A percentile compares a stretch with the other conserved stretches of the same genome.
phyloP scores from a whole-genome alignment of 2,329 filamentous ascomycete species.

The Mycogone perniciosa region DNA sequence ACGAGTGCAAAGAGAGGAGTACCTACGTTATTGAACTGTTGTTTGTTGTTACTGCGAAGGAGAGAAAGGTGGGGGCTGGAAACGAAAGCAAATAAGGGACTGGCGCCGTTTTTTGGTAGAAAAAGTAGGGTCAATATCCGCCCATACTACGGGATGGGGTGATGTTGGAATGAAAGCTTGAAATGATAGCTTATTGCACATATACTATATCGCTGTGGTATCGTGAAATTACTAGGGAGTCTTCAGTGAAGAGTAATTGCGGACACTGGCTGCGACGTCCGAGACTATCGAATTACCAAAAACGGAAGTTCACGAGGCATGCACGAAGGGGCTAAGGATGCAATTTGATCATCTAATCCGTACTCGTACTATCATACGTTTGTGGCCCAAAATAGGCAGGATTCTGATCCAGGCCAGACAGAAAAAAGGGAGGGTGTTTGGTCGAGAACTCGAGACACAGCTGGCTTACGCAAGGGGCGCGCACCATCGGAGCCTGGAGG shows the following conservation, averaged over 20 bases:
- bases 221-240: background rate
- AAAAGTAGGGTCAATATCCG: conserved; percentile 9
- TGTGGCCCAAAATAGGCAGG: background rate
- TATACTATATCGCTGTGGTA: background rate
- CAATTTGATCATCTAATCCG: conserved; percentile 4
- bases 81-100: background rate
- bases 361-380: background rate
- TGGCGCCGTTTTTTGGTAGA: conserved; percentile 6
- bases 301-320: conserved; percentile 10
- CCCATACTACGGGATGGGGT: conserved; percentile 3
- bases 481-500: background rate
- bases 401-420: background rate
- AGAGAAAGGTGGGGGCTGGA: background rate
- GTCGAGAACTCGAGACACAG: background rate
- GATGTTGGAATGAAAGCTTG: conserved; percentile 11
- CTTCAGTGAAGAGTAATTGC: background rate
- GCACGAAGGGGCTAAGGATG: conserved; percentile 2
- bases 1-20: background rate
- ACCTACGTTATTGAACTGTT: too few species aligned
- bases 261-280: background rate
- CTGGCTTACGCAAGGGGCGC: too few species aligned
- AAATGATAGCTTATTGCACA: conserved; percentile 9
- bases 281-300: background rate
- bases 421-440: background rate
- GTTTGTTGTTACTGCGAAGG: background rate